Conservation (phyloP, 2,329 filamentous ascomycete genomes). For the Neofusicoccum umdonicola region DNA sequence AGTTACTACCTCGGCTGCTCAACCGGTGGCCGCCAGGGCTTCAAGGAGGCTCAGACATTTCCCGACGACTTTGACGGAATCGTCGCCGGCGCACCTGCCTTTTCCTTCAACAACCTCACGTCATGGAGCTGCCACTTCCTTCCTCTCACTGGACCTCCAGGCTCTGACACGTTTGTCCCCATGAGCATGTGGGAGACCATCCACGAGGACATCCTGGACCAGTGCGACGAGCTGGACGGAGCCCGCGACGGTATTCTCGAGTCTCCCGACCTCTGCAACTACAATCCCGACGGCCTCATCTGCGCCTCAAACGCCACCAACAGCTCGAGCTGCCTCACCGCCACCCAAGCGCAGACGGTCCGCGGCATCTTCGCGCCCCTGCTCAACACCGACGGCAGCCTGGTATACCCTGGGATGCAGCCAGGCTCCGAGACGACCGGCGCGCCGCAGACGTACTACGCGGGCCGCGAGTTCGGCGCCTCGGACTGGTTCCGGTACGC, state of each 20-base stretch:
- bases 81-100: slow-evolving; percentile 33
- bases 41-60: slow-evolving; percentile 29
- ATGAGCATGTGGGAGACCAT: slow-evolving; percentile 41
- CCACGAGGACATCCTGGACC: slow-evolving; percentile 44
- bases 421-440: slow-evolving; percentile 46
- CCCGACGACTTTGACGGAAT: slow-evolving; percentile 38
- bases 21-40: slow-evolving; percentile 35
- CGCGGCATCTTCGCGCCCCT: slow-evolving; percentile 44
- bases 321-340: slow-evolving; percentile 43
- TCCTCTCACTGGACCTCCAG: slow-evolving; percentile 27
- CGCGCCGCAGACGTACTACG: slow-evolving; percentile 21
- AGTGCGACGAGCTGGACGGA: slow-evolving; percentile 52
- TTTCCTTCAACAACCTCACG: slow-evolving; percentile 35
- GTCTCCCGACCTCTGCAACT: slow-evolving; percentile 44
- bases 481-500: slow-evolving; percentile 52
- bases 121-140: slow-evolving; percentile 34
- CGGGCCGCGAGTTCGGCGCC: slow-evolving; percentile 42
- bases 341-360: slow-evolving; percentile 44
- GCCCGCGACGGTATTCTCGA: slow-evolving; percentile 50
- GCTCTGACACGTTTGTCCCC: slow-evolving; percentile 40
- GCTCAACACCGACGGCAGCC: slow-evolving; percentile 40
- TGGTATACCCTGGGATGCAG: slow-evolving; percentile 52
- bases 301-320: slow-evolving; percentile 35
- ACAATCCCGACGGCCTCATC: slow-evolving; percentile 39
- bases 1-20: slow-evolving; percentile 39